Base-by-base conservation (phyloP, 805 yeast species). In the Candida easanensis region DNA sequence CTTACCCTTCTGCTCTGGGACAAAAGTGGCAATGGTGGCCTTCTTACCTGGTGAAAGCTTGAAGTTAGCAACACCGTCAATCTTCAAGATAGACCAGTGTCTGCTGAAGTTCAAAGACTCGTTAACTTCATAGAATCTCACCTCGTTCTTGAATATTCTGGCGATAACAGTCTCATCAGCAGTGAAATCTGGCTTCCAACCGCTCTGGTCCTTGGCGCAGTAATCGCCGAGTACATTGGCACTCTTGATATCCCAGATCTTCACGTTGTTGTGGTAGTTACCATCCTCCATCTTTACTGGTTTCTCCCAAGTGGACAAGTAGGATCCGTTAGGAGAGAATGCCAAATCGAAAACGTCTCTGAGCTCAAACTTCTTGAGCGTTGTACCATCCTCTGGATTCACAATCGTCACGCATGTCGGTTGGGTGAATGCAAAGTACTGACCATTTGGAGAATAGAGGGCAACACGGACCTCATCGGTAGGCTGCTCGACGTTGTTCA, bases 111-210 rank as follows among this genome's bases (percentile, higher is more conserved):
- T 68, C 39, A 66, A 56, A 33, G 63, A 57, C 26, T 68, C 62
- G 45, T 66, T 62, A 42, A 80, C 65, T 61, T 83, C 82, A 60
- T 69, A 85, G 53, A 88, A 84, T 57, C 82, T 87, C 45, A 84
- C 71, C 58, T 83, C 88, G 56, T 76, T 77, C 36, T 69, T 64
- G 58, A 74, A 77, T 51, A 74, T 55, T 60, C 82, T 76, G 36
- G 88, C 84, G 64, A 84, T 72, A 51, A 77, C 70, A 51, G 76
- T 71, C 70, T 89, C 96, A 63, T 89, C 93, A 47, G 76, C 74
- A 8, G 95, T 85, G 63, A 83, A 89, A 66, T 88, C 96, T n/a
- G 95, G 85, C 61, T 79, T 77, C 97, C 98, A 91, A 20, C 91
- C 91, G 49, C 80, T 78, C 69, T 91, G 97, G 39, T 80, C 80